Evolutionary conservation across 345 rosid genomes (phyloP), one percentile per base, ranked within the genome.

Genomic region (Erysimum cheiranthoides): DNA sequence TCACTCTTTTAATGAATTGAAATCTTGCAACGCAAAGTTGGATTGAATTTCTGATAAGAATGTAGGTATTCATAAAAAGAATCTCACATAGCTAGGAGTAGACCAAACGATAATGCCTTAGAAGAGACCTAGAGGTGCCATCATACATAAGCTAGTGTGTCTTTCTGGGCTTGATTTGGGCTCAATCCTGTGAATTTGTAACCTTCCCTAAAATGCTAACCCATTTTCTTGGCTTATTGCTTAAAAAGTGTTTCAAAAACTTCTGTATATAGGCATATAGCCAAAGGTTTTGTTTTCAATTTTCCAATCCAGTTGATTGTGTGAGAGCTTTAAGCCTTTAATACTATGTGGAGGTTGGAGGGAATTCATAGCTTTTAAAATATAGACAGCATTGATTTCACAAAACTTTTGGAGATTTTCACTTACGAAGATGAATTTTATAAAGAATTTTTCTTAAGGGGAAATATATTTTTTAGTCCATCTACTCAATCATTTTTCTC

Each of bases 121-220:
- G n/a, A n/a, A n/a, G n/a, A n/a, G n/a, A n/a, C n/a, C 1, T 27
- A 3, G 5, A 28, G 38, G 18, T 18, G 14, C 17, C 12, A 10
- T 25, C 14, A 51, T 16, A 47, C 4, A 11, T 12, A 30, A 54
- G 38, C 60, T 30, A 27, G 5, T 8, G 25, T 8, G 27, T 34
- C 25, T 57, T 30, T n/a, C 21, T 57, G 61, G 61, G 25, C 61
- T n/a, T 57, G 62, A 32, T 34, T 32, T 31, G 42, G 61, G 62
- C 62, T 57, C 40, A 32, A 8, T n/a, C 40, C 40, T 57, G 32
- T 57, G 7, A 57, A 8, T 25, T 32, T 57, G 4, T n/a, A 32
- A 32, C 40, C 16, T 52, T 28, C 21, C 40, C 11, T 17, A 8
- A 49, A 8, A 7, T 17, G 52, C 40, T 43, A 43, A 8, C 4